These are phyloP conservation scores for Astrephomene gubernaculifera DNA, from an alignment of 139 green algal genomes.

Conservation along the genomic window DNA sequence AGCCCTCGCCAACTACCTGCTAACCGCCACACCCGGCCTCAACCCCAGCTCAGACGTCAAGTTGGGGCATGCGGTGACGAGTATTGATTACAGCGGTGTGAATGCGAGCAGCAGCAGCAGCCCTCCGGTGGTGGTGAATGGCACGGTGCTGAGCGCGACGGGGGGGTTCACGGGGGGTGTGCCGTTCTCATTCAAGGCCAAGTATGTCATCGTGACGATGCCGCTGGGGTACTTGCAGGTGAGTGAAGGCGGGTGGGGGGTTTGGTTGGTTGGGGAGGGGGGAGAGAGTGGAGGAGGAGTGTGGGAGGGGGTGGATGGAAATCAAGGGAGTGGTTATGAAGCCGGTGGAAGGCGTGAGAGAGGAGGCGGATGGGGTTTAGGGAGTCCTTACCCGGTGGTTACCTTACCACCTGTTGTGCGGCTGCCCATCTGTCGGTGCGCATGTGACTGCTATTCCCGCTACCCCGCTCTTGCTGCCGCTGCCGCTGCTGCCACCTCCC, in stretches of 20 bases:
- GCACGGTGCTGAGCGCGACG: background rate
- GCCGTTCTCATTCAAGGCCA: background rate
- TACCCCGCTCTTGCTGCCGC: too few relatives aligned
- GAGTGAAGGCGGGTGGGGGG: background rate
- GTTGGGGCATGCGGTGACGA: background rate
- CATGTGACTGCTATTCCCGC: too few relatives aligned
- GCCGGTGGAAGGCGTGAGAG: too few relatives aligned
- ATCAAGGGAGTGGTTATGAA: too few relatives aligned
- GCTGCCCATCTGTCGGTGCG: too few relatives aligned
- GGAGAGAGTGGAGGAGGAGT: background rate
- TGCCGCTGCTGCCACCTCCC: too few relatives aligned
- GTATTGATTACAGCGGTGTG: background rate
- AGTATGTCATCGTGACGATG: constrained; percentile 7
- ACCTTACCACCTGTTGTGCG: too few relatives aligned
- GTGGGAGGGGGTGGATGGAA: too few relatives aligned
- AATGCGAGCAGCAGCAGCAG: background rate
- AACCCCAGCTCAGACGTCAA: background rate
- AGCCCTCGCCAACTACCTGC: background rate
- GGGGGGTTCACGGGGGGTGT: background rate
- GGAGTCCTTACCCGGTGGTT: too few relatives aligned
- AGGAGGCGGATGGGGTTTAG: too few relatives aligned
- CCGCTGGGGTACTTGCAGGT: constrained; percentile 31
- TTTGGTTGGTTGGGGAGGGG: too few relatives aligned
- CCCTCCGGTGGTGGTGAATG: background rate
- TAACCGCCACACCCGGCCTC: background rate